Base-by-base conservation (phyloP, 1,284 basidiomycete species). In the Pseudozyma sp. region DNA sequence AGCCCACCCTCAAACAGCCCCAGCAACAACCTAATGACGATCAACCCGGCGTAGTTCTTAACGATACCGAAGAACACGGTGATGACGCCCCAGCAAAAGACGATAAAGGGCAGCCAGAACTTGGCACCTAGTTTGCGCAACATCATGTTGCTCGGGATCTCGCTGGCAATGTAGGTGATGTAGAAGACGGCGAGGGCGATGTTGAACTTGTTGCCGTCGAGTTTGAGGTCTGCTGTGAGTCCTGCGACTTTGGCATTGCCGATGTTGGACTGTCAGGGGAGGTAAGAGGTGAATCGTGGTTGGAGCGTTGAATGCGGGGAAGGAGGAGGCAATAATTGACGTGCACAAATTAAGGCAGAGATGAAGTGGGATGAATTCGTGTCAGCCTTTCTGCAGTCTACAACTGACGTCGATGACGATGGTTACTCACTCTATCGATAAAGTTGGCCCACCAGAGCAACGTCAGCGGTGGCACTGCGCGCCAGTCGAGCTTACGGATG, bases 31-130 rank as follows among this genome's bases (percentile, higher is more conserved):
- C 89, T 85, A 45, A 90, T 86, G 9, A 87, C 88, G 61, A 89
- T 88, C 31, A 90, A 84, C 1, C 88, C 88, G 0, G 87, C 86
- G 70, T 88, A 87, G 68, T 89, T 88, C 4, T 84, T 87, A 8
- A 69, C 87, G 17, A 91, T 83, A 5, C 89, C 90, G 81, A 90
- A 89, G 51, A 86, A 85, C 37, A 89, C 84, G 35, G 88, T 88
- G 11, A 88, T 87, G 17, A 89, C 85, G 4, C 89, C 90, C 89
- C 89, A 90, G 1, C 85, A 73, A 5, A 90, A 82, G 5, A 89
- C 89, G 14, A 90, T 80, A 4, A 87, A 87, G 3, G 90, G 89
- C 5, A 90, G 48, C 70, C 66, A 74, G 51, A 69, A 64, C 54
- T 77, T 71, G 14, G 83, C 81, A 3, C 80, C 78, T 9, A 84